Base-by-base conservation (phyloP, 148 eudicot species). In the Oxyria digyna region DNA sequence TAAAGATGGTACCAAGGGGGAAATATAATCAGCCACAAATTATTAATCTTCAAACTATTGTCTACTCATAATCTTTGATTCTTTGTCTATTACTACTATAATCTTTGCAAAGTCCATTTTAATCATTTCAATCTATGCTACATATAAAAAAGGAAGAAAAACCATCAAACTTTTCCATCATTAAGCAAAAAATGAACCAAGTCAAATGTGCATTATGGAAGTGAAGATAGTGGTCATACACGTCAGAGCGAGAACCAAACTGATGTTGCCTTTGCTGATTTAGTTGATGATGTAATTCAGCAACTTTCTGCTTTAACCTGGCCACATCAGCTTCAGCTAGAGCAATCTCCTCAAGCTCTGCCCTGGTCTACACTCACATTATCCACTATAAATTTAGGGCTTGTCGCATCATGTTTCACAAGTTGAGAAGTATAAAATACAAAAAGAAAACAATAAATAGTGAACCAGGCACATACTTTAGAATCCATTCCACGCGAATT, bases 271-370 rank as follows among this genome's bases (percentile, higher is more conserved):
- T 84, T 73, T 94, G 98, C 82, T 94, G 97, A 88, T 88, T 86
- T 50, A 94, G 89, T 81, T 94, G 98, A 70, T 90, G 90, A 71
- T 94, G 98, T 69, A 94, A 81, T 73, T 94, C 98, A 49, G 97
- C 96, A 67, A 94, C 97, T 80, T 90, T 94, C 78, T 94, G 97
- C 87, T 94, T 94, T 82, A 94, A 79, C 74, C 92, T 80, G 69
- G 97, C 98, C 17, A 94, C 98, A 80, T 94, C 98, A 50, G 97
- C 98, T 78, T 94, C 98, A 76, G 98, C 98, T 67, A 94, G 98
- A 81, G 98, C 95, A 81, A 94, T 94, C 85, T 94, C 98, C 78
- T 94, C 97, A 59, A 94, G 98, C 87, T 94, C 98, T 64, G 93
- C 96, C 87, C 91, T 87, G 64, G 96, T 94, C 98, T 94, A 78